Base-by-base conservation (phyloP, 306 rosid genomes). In the Cucurbita ficifolia region DNA sequence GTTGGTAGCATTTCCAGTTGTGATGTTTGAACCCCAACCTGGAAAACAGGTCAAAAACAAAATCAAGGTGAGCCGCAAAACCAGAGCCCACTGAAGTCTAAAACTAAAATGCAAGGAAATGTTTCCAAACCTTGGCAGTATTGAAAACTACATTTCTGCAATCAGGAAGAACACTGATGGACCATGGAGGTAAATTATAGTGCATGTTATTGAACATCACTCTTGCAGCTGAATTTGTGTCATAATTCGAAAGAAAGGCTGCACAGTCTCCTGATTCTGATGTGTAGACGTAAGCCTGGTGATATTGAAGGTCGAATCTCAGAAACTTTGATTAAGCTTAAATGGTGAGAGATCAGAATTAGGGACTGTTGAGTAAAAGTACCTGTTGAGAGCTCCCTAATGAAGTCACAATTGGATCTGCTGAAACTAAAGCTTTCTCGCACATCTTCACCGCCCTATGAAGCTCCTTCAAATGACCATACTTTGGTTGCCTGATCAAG, bases 11-110 rank as follows among this genome's bases (percentile, higher is more conserved):
- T 95, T 81, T 91, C 87, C 91, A 91, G 84, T 50, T 95, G 89
- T 53, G 99, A 89, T 72, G 99, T 95, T 84, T 95, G 97, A 87
- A 88, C 99, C 81, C 99, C 99, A 72, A 95, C 96, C 99, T 95
- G 78, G 51, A 18, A 29, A 76, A 80, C 52, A 79, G 24, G 18
- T 10, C 4, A 0, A 59, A 8, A 58, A 74, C 16, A 74, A 22
- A 14, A 38, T 17, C 64, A 42, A 54, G 54, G 43, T 69, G 56
- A 69, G 56, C 42, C 12, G 1, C 12, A 0, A 0, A 46, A 69
- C 13, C 8, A 46, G 73, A 48, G 13, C 12, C 43, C 3, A 50
- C n/a, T 1, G 10, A 70, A 24, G 24, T 70, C 29, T 29, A 70
- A 70, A 49, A 70, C 46, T 3, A 72, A 59, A 80, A 57, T 62